Evolutionary conservation across 768 basidiomycete species (phyloP).

Genomic region (Vararia minispora): DNA sequence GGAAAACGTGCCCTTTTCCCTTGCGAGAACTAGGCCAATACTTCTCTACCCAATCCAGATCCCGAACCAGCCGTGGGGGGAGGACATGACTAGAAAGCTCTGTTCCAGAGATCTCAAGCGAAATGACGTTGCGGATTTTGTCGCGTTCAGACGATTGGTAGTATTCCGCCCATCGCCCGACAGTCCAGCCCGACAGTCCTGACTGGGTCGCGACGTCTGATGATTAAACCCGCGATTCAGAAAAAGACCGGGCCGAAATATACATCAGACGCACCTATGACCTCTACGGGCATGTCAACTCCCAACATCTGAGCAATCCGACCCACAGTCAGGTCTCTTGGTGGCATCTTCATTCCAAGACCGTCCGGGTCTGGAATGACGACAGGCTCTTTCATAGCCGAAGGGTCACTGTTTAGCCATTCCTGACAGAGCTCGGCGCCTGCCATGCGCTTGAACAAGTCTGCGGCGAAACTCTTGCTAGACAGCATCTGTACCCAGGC

Average conservation of each 20-base stretch:
- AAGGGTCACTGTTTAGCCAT: conserved; percentile 66
- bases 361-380: conserved; percentile 70
- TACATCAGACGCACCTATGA: conserved; percentile 56
- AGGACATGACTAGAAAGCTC: conserved; percentile 65
- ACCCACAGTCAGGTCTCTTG: conserved; percentile 54
- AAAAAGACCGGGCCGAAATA: conserved; percentile 3
- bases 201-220: conserved; percentile 85
- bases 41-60: conserved; percentile 95
- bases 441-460: conserved; percentile 56
- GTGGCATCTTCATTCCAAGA: conserved; percentile 87
- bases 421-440: conserved; percentile 56
- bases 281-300: conserved; percentile 70
- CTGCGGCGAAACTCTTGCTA: conserved; percentile 48
- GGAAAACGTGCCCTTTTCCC: conserved; percentile 59
- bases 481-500: conserved; percentile 59
- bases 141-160: conserved; percentile 64
- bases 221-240: conserved; percentile 5
- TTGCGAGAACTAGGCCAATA: conserved; percentile 81
- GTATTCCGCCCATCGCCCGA: conserved; percentile 87
- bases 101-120: conserved; percentile 86
- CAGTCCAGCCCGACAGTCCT: conserved; percentile 76
- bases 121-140: conserved; percentile 92
- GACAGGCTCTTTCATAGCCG: conserved; percentile 74
- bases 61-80: conserved; percentile 76
- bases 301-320: conserved; percentile 79